Base-by-base conservation (phyloP, 768 basidiomycete genomes). In the Omphalotus guepiniiformis region DNA sequence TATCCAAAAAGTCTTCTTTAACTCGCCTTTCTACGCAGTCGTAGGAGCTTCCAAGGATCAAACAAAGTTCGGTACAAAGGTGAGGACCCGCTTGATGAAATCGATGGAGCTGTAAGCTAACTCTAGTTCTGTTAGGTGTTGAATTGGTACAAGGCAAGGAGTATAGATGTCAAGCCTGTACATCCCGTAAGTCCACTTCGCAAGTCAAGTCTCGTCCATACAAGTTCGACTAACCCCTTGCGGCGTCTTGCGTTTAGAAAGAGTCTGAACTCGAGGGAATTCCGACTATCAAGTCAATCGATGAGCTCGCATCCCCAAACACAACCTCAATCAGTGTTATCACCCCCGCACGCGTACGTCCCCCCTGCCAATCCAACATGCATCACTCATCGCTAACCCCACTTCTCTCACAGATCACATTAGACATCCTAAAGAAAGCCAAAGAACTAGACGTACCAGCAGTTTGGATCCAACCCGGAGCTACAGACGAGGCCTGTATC, bases 381-480 rank as follows among this genome's bases (percentile, higher is more conserved):
- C 22, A 23, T 11, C 26, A 5, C 36, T 35, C 21, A 28, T 21
- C 6, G 23, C 39, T 29, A 38, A 41, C 43, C 1, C 27, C 25
- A 34, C 36, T 18, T 49, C 28, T 53, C 27, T 13, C 25, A 9
- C 54, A 91, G 87, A 67, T 92, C 34, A 92, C 89, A 8, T 75
- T 90, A 38, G 69, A 67, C 19, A 53, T 90, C 45, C 65, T 92
- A 56, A 68, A 83, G 60, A 73, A 81, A 49, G 85, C 83, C 6
- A 82, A 83, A 61, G 72, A 73, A n/a, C 75, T 80, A n/a, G 63
- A 65, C n/a, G 63, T 89, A n/a, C 85, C 83, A 4, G 75, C 82
- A 3, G 72, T 93, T 36, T 95, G 93, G 93, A 76, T 94, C 25
- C 93, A 95, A 62, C 93, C 93, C 6, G 91, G 91, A 18, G 88